Evolutionary conservation across 805 yeast species (phyloP).

Genomic region (Metschnikowia chrysomelidarum): DNA sequence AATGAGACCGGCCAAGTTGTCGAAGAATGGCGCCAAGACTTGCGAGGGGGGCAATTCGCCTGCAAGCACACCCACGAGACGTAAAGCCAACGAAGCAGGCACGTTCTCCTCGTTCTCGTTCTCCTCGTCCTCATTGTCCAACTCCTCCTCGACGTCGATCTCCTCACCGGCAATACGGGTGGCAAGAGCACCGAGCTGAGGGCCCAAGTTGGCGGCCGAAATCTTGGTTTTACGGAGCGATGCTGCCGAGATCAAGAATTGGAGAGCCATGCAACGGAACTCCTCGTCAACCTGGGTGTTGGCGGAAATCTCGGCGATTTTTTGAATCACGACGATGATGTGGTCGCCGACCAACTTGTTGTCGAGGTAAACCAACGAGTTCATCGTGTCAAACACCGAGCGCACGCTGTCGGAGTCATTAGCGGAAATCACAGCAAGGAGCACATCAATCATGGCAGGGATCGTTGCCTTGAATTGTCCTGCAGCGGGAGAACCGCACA

Average conservation of each 20-base stretch:
- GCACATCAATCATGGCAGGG: conserved; percentile 78
- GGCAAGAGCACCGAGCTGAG: conserved; percentile 70
- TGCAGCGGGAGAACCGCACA: conserved; percentile 43
- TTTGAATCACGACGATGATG: conserved; percentile 63
- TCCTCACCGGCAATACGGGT: conserved; percentile 75
- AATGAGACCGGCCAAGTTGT: conserved; percentile 46
- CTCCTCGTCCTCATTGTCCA: conserved; percentile 79
- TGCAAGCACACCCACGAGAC: conserved; percentile 76
- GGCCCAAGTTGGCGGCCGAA: conserved; percentile 78
- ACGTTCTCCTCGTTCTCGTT: conserved; percentile 90
- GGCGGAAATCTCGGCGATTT: conserved; percentile 73
- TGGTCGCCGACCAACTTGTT: conserved; percentile 75
- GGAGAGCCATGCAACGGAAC: conserved; percentile 76
- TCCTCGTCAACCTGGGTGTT: conserved; percentile 72
- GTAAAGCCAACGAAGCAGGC: conserved; percentile 73
- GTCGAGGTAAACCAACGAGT: conserved; percentile 73
- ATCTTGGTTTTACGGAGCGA: conserved; percentile 80
- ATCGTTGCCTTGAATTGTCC: conserved; percentile 61
- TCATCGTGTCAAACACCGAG: conserved; percentile 80
- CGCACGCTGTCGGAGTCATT: conserved; percentile 73
- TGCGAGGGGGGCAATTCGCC: conserved; percentile 90
- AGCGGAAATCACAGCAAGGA: conserved; percentile 66
- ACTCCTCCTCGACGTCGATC: conserved; percentile 70
- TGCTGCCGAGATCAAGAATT: conserved; percentile 76
- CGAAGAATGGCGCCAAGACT: conserved; percentile 77